Percentiles rank a stretch among this genome's conserved stretches.
phyloP scores from a whole-genome alignment of 1,284 basidiomycete species.

The Earliella scabrosa region DNA sequence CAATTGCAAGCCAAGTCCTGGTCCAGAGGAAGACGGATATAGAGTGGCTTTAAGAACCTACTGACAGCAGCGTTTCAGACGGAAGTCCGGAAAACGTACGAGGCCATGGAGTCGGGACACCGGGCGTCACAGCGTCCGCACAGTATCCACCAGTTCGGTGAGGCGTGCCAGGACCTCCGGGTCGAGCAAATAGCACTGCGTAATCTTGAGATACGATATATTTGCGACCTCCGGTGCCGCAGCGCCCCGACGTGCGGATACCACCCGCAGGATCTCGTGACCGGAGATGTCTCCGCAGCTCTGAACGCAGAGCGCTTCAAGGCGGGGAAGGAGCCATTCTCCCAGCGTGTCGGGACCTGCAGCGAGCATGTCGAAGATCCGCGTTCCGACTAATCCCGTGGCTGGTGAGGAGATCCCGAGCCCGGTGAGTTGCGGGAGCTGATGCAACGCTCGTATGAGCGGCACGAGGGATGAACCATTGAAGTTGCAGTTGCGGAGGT shows the following conservation, averaged over 20 bases:
- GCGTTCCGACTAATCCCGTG: slow-evolving; percentile 30
- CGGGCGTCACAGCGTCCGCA: slow-evolving; percentile 22
- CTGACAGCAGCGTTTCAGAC: background rate
- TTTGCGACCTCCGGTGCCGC: slow-evolving; percentile 21
- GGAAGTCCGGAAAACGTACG: background rate
- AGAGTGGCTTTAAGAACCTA: background rate
- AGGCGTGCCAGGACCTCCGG: slow-evolving; percentile 32
- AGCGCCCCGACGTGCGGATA: slow-evolving; percentile 27
- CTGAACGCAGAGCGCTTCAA: slow-evolving; percentile 36
- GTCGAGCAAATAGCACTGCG: slow-evolving; percentile 34
- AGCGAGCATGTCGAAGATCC: slow-evolving; percentile 37
- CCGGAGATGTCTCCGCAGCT: slow-evolving; percentile 37
- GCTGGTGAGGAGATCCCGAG: slow-evolving; percentile 36
- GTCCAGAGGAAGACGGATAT: background rate
- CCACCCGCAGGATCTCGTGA: slow-evolving; percentile 37
- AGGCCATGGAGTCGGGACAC: background rate
- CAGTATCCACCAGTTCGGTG: slow-evolving; percentile 24
- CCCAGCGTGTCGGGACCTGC: slow-evolving; percentile 22
- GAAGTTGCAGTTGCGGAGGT: slow-evolving; percentile 36
- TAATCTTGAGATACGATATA: slow-evolving; percentile 31
- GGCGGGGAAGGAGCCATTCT: slow-evolving; percentile 35
- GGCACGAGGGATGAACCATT: slow-evolving; percentile 36
- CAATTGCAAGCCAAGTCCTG: background rate
- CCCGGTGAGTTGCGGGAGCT: slow-evolving; percentile 35
- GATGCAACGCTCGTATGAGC: slow-evolving; percentile 36